Evolutionary conservation across 257 asterid species (phyloP), one percentile per base, ranked within the genome.

Genomic region (Solanum stenotomum): DNA sequence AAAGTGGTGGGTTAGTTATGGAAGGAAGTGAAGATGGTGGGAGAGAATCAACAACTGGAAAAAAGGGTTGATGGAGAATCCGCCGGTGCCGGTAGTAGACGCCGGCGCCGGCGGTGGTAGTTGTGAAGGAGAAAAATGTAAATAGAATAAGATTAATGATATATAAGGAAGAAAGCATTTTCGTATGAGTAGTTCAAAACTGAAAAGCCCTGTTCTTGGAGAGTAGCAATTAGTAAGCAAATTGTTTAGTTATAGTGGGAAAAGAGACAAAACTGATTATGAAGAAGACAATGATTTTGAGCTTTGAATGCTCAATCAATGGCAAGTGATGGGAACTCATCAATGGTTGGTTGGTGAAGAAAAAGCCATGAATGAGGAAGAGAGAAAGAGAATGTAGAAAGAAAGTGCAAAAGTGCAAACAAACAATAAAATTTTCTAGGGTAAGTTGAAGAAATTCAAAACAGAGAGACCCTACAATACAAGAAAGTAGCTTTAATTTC

Each of bases 1-100:
- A 82, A 29, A 89, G 29, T 23, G 95, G 94, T 40, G 95, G 89
- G 23, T 88, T 88, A 72, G 94, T 82, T 29, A 81, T 61, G 18
- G 90, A 27, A 52, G 93, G 90, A 40, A 68, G 74, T 84, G 95
- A 87, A 12, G 74, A 29, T 72, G 93, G 90, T 42, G 96, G 90
- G 16, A 67, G 83, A 56, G 94, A 49, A 71, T 88, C 92, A 85
- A 90, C 88, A 35, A 90, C 76, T 74, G 96, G 93, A 88, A 91
- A 90, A 15, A 94, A 88, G 4, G 96, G 95, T 33, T 94, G 98
- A 94, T 96, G 99, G 84, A 95, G 98, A 77, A 95, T 87, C 76
- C 97, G 95, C 38, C 97, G 93, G 93, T 63, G 75, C 75, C 37
- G 85, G 87, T 67, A 72, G 87, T 27, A 59, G 94, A 91, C 46